Evolutionary conservation across 2,329 filamentous ascomycete genomes (phyloP), one percentile per base, ranked within the genome.

Genomic region (Colletotrichum sp.): DNA sequence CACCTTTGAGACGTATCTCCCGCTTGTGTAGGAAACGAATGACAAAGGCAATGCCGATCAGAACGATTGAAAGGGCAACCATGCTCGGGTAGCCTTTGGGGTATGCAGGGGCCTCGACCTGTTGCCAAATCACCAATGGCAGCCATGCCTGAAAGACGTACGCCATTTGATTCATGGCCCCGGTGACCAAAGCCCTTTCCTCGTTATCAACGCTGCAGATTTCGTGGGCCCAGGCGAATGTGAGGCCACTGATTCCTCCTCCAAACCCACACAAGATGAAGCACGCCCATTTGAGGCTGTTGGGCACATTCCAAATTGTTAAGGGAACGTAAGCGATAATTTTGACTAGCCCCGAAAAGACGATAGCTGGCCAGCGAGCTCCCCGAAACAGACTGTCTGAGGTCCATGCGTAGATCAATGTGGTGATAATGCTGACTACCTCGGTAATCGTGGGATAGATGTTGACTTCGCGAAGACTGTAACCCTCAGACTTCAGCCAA

Each of bases 61-160:
- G 78, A 3, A 83, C 83, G 1, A 86, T 80, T 0, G 88, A 86
- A 60, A 93, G 79, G 8, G 36, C 72, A 57, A 64, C 30, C 72
- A 82, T 79, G 61, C 86, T 86, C 1, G 84, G 79, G 64, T 84
- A 88, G 2, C 87, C 87, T 71, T 87, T 88, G 0, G 83, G 82
- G 71, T 83, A 89, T 1, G 84, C 77, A 5, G 87, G 87, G 0
- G 83, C 84, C 73, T 89, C 86, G 3, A 86, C 83, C 0, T 86
- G 88, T 2, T 82, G 83, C 77, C 90, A 92, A 0, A 88, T 86
- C 6, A 92, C 79, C 5, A 91, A 78, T 5, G 87, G 87, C 3
- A 88, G 91, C 90, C 90, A 92, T 0, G 88, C 89, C 89, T 91
- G 1, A 88, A 89, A 1, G 87, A 90, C 79, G 91, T 71, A 75